These are phyloP conservation scores for Syzygium aqueum DNA, from an alignment of 345 rosid species.

Conservation along the genomic window DNA sequence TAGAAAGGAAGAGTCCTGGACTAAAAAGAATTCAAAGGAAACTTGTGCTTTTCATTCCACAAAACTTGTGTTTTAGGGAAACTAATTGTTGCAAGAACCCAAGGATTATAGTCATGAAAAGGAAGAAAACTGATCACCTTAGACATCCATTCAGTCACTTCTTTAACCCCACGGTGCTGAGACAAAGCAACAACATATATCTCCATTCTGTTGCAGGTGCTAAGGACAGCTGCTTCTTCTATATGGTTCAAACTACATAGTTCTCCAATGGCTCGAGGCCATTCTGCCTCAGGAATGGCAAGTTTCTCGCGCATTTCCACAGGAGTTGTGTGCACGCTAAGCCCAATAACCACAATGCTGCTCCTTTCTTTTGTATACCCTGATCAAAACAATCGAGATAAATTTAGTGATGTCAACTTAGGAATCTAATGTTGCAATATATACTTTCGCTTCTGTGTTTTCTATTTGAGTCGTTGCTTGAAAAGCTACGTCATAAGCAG, in stretches of 20 bases:
- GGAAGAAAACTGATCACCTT: constrained; percentile 17
- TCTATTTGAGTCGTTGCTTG: neutral
- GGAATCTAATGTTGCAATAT: neutral
- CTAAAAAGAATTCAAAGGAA: neutral
- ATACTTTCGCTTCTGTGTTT: neutral
- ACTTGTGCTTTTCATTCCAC: neutral
- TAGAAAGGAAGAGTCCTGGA: neutral
- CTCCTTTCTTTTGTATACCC: constrained; percentile 47
- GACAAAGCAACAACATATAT: constrained; percentile 43
- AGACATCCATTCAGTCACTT: constrained; percentile 50
- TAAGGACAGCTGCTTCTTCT: constrained; percentile 49
- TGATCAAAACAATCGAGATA: neutral
- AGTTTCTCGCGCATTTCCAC: constrained; percentile 49
- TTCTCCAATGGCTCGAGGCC: constrained; percentile 44
- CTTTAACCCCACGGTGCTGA: constrained; percentile 48
- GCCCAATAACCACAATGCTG: constrained; percentile 42
- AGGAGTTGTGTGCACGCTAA: constrained; percentile 34
- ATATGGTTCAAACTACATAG: constrained; percentile 39
- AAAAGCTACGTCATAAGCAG: neutral
- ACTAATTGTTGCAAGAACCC: neutral
- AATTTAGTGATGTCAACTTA: neutral
- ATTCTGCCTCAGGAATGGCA: constrained; percentile 49
- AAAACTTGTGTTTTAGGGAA: neutral
- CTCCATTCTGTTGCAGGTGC: constrained; percentile 53
- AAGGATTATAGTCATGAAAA: neutral